Base-by-base conservation (phyloP, 495 filamentous ascomycete genomes). In the Beverwykella pulmonaria region DNA sequence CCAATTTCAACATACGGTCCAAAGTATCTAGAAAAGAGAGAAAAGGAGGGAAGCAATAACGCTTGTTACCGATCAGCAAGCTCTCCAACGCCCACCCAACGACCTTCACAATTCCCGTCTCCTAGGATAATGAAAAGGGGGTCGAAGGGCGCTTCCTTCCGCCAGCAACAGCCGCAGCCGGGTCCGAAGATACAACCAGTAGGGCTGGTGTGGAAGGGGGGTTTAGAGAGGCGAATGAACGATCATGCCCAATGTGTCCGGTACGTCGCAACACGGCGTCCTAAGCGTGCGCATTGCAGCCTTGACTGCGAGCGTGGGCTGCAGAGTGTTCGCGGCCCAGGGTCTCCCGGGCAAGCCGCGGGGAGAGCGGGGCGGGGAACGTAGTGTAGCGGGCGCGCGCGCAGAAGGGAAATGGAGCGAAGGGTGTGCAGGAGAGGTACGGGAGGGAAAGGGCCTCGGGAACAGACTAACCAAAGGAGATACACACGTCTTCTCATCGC, bases 201-300 rank as follows among this genome's bases (percentile, higher is more conserved):
- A 62, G 63, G 64, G 71, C 53, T 49, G 61, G 66, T 32, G 58
- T 23, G 20, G 53, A 47, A 64, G 61, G 62, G 58, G 50, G 20
- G 47, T 25, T 25, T 20, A 34, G 64, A 59, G 65, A 54, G 65
- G 75, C 70, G 74, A 76, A 67, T 61, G 74, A 78, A 72, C 76
- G 67, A 76, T 69, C 74, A 77, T 75, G 69, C 68, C 75, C 75
- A 70, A 73, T 60, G 71, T 77, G 74, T 75, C 75, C 76, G 76
- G 76, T 63, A 71, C 68, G 46, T 62, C 25, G 39, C 55, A 60
- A 41, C 54, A 26, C 57, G 23, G 44, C 25, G 1, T 34, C 6
- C 30, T 30, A 19, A 53, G 23, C 9, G 34, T 47, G 22, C n/a
- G 23, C 61, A 48, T 66, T 67, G 70, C 70, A 39, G 68, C 66